These are phyloP conservation scores for Candida pseudofarinosa DNA, from an alignment of 805 yeast genomes.

Conservation along the genomic window DNA sequence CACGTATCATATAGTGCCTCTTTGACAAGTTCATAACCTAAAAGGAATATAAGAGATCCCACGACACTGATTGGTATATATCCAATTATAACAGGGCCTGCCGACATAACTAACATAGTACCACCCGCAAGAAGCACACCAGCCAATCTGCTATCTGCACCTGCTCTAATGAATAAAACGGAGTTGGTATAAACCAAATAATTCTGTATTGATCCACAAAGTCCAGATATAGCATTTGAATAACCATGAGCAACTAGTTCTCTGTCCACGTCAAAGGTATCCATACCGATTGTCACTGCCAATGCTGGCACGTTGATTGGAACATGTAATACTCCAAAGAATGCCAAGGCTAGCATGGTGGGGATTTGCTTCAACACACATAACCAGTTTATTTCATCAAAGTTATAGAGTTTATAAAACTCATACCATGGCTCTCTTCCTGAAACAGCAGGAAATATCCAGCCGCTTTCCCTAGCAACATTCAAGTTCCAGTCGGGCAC, in stretches of 20 bases:
- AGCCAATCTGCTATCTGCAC: slow-evolving; percentile 85
- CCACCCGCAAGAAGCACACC: slow-evolving; percentile 86
- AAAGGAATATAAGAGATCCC: slow-evolving; percentile 82
- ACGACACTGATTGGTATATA: slow-evolving; percentile 95
- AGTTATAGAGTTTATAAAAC: slow-evolving; percentile 71
- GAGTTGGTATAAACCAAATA: slow-evolving; percentile 94
- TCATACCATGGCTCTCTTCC: slow-evolving; percentile 84
- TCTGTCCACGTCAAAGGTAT: slow-evolving; percentile 82
- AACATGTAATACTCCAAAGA: slow-evolving; percentile 92
- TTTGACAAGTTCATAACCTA: slow-evolving; percentile 85
- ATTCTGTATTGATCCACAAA: slow-evolving; percentile 85
- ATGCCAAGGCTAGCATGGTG: slow-evolving; percentile 91
- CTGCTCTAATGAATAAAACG: slow-evolving; percentile 86
- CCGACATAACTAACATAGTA: slow-evolving; percentile 74
- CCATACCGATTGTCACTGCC: slow-evolving; percentile 85
- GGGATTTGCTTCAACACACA: slow-evolving; percentile 70
- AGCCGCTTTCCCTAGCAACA: slow-evolving; percentile 66
- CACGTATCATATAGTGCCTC: slow-evolving; percentile 85
- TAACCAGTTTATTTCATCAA: slow-evolving; percentile 70
- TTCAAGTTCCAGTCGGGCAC: slow-evolving; percentile 65
- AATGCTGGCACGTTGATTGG: slow-evolving; percentile 97
- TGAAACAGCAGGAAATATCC: slow-evolving; percentile 73
- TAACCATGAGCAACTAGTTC: slow-evolving; percentile 94
- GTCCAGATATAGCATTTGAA: slow-evolving; percentile 81
- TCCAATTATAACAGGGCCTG: slow-evolving; percentile 91